Base-by-base conservation (phyloP, 108 stramenopile genomes). In the Epithemia pelagica region DNA sequence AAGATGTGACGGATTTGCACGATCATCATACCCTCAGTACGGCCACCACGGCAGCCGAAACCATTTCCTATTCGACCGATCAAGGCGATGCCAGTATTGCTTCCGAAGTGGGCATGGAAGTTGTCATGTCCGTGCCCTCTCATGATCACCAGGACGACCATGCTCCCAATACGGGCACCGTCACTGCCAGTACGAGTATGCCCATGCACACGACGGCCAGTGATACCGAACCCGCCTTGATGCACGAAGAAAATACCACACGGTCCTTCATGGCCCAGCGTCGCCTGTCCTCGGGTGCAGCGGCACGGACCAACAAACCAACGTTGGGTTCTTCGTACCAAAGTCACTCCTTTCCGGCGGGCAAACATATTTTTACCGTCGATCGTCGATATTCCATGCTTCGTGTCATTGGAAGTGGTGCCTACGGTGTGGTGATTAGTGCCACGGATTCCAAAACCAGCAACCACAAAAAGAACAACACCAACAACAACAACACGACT, bases 341-440 rank as follows among this genome's bases (percentile, higher is more conserved):
- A 22, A 77, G 80, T 30, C 88, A 89, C 66, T 84, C 87, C 0
- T 89, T 93, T 71, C 88, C 86, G 57, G 86, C 89, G 23, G 92
- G 89, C 2, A 88, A 83, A 72, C 80, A 89, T 58, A 86, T 87
- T 21, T 93, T 89, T 71, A 93, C 88, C 1, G 83, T 93, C n/a
- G 92, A 93, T 67, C 77, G 71, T 25, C 84, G 78, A 65, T 93
- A 93, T 72, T 73, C 81, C 2, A 77, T 92, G 65, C 83, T 82
- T 62, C 82, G 92, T 10, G 77, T 78, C 22, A 89, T 99, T 63
- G 97, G 97, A 52, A 95, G 93, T 1, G 97, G 97, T 23, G 97
- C 98, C 1, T 99, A 99, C 64, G 99, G 99, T 18, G 98, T 98
- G 19, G 99, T 99, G 28, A 97, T 99, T 30, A 93, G 86, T 2